Conservation (phyloP, 257 asterid genomes). For the Solanum phureja region DNA sequence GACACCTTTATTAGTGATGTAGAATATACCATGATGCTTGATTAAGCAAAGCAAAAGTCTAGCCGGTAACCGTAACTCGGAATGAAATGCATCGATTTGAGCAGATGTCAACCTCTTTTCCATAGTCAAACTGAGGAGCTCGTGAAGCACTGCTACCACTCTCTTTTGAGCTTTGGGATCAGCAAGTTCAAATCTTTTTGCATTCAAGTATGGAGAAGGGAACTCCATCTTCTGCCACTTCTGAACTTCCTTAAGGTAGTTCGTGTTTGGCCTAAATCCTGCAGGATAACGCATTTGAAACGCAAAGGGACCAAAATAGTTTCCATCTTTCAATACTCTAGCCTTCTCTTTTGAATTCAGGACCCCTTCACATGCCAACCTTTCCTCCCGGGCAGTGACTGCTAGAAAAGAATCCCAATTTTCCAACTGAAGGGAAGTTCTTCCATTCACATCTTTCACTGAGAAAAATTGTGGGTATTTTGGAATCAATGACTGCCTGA, state of each 20-base stretch:
- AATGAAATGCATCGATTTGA: conserved; percentile 81
- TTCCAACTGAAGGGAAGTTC: conserved; percentile 61
- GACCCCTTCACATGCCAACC: conserved; percentile 18
- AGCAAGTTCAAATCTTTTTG: conserved; percentile 51
- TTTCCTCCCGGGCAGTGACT: conserved; percentile 74
- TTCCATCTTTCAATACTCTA: conserved; percentile 65
- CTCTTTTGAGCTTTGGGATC: conserved; percentile 81
- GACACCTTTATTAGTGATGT: conserved; percentile 81
- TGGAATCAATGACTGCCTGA: conserved; percentile 44
- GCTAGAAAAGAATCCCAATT: conserved; percentile 94
- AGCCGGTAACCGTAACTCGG: conserved; percentile 61
- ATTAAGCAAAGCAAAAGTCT: conserved; percentile 71
- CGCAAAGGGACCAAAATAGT: conserved; percentile 61
- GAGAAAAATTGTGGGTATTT: conserved; percentile 67
- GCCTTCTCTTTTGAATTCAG: conserved; percentile 11
- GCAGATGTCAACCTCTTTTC: conserved; percentile 79
- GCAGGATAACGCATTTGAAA: conserved; percentile 64
- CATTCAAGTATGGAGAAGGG: conserved; percentile 93
- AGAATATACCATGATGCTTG: conserved; percentile 80
- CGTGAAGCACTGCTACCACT: conserved; percentile 82
- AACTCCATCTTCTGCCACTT: conserved; percentile 93
- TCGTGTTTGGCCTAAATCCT: conserved; percentile 80
- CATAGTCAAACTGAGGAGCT: conserved; percentile 81
- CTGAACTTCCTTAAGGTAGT: conserved; percentile 62
- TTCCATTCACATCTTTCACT: conserved; percentile 39